A percentile compares a stretch with the other conserved stretches of the same genome.
phyloP scores from a whole-genome alignment of 306 rosid species.

The Arachis stenosperma region DNA sequence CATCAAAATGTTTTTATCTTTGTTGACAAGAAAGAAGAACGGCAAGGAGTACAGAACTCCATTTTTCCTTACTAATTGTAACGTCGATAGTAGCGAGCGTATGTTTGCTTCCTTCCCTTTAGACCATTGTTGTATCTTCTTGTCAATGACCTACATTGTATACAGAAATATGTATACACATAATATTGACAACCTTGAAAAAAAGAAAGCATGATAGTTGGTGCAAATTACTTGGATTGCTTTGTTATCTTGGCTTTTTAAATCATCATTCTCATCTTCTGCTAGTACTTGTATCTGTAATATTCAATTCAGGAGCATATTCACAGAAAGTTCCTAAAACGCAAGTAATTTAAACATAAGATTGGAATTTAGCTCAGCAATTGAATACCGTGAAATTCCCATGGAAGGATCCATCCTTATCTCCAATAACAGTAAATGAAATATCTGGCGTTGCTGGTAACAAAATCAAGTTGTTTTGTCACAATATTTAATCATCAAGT shows the following conservation, averaged over 20 bases:
- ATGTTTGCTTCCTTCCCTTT: constrained; percentile 90
- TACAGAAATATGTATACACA: constrained; percentile 30
- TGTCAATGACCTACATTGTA: constrained; percentile 65
- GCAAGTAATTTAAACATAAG: background rate
- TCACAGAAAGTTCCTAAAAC: constrained; percentile 31
- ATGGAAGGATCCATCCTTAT: constrained; percentile 56
- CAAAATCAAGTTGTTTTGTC: constrained; percentile 39
- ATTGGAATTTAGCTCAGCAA: constrained; percentile 20
- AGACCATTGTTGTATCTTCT: constrained; percentile 82
- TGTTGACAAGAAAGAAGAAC: constrained; percentile 27
- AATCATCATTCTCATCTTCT: constrained; percentile 55
- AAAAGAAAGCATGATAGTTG: constrained; percentile 26
- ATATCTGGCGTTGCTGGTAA: constrained; percentile 51
- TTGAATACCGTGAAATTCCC: constrained; percentile 65
- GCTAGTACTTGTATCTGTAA: constrained; percentile 65
- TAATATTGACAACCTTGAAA: constrained; percentile 21
- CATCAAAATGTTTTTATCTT: constrained; percentile 27
- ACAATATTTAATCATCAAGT: constrained; percentile 13
- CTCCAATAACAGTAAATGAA: constrained; percentile 45
- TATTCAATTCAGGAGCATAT: constrained; percentile 38
- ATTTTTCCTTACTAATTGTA: constrained; percentile 71
- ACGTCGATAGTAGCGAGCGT: constrained; percentile 87
- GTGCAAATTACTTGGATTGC: constrained; percentile 65
- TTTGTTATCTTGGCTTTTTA: constrained; percentile 39
- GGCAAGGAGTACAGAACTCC: constrained; percentile 19